A percentile compares a stretch with the other conserved stretches of the same genome.
These are phyloP conservation scores for Cladosporium sp. DNA, from an alignment of 2,329 filamentous ascomycete species.

Conservation along the genomic window DNA sequence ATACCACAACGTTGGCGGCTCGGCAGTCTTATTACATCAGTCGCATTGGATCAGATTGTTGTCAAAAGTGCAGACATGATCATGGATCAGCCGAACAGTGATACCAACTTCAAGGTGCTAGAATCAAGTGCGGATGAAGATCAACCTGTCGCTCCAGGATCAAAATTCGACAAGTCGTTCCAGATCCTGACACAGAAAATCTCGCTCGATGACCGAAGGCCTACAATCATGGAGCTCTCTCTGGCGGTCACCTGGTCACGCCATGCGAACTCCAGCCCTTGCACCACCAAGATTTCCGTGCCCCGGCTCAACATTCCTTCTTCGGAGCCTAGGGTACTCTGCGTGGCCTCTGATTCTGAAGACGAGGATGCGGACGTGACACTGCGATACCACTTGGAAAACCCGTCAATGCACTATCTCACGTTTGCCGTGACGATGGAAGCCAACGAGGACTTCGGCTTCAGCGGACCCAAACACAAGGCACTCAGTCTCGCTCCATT, in stretches of 20 bases:
- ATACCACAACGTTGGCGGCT: slow-evolving; percentile 79
- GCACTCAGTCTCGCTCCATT: slow-evolving; percentile 78
- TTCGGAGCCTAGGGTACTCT: slow-evolving; percentile 79
- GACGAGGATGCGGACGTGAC: slow-evolving; percentile 26
- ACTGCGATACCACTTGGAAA: slow-evolving; percentile 74
- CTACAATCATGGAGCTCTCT: slow-evolving; percentile 68
- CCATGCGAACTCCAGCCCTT: slow-evolving; percentile 26
- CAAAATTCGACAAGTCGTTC: slow-evolving; percentile 19
- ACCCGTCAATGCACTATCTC: slow-evolving; percentile 88
- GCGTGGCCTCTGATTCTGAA: slow-evolving; percentile 34
- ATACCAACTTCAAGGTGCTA: slow-evolving; percentile 52
- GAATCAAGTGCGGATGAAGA: slow-evolving; percentile 12
- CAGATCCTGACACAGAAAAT: slow-evolving; percentile 67
- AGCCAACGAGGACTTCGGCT: slow-evolving; percentile 85
- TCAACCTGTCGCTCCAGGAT: slow-evolving; percentile 14
- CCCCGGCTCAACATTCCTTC: slow-evolving; percentile 77
- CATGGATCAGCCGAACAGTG: slow-evolving; percentile 58
- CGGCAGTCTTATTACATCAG: slow-evolving; percentile 67
- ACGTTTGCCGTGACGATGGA: slow-evolving; percentile 93
- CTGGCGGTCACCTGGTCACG: slow-evolving; percentile 77
- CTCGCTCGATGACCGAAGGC: slow-evolving; percentile 74
- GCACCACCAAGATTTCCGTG: slow-evolving; percentile 67
- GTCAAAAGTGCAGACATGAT: slow-evolving; percentile 63
- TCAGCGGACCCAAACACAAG: slow-evolving; percentile 79
- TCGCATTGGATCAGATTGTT: slow-evolving; percentile 60